phyloP scores from a whole-genome alignment of 495 filamentous ascomycete species.

The Hyaloscypha bicolor region DNA sequence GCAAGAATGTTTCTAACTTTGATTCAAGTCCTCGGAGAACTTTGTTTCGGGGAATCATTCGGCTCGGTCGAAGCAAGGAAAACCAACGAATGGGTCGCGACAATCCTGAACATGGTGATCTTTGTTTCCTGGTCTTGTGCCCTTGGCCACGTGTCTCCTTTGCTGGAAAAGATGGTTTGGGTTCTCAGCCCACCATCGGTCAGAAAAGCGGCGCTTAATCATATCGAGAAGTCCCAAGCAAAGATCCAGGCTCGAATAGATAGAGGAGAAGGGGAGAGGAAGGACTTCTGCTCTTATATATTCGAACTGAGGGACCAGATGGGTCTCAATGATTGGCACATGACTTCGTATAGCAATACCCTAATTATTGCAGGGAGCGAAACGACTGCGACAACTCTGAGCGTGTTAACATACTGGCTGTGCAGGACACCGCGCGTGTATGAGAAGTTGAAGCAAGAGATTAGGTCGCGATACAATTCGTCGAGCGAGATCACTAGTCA shows the following conservation, averaged over 20 bases:
- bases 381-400: constrained; percentile 56
- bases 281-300: constrained; percentile 11
- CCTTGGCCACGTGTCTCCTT: neutral
- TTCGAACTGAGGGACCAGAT: constrained; percentile 5
- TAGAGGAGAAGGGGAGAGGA: constrained; percentile 33
- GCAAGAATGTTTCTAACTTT: constrained; percentile 10
- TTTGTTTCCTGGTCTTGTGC: constrained; percentile 13
- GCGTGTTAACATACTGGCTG: constrained; percentile 52
- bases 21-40: constrained; percentile 57
- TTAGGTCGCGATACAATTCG: constrained; percentile 49
- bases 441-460: constrained; percentile 51
- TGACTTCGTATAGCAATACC: neutral
- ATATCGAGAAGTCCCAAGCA: neutral
- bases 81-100: constrained; percentile 46
- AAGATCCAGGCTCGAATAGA: constrained; percentile 1
- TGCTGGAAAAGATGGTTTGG: neutral
- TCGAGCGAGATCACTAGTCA: constrained; percentile 52
- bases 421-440: constrained; percentile 42
- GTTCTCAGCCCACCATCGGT: neutral
- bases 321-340: neutral
- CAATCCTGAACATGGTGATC: constrained; percentile 31
- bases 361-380: constrained; percentile 46
- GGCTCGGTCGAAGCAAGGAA: constrained; percentile 46
- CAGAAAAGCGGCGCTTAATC: neutral
- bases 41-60: constrained; percentile 56